Evolutionary conservation across 495 filamentous ascomycete genomes (phyloP), one percentile per base, ranked within the genome.

Genomic region (Lentithecium fluviatile): DNA sequence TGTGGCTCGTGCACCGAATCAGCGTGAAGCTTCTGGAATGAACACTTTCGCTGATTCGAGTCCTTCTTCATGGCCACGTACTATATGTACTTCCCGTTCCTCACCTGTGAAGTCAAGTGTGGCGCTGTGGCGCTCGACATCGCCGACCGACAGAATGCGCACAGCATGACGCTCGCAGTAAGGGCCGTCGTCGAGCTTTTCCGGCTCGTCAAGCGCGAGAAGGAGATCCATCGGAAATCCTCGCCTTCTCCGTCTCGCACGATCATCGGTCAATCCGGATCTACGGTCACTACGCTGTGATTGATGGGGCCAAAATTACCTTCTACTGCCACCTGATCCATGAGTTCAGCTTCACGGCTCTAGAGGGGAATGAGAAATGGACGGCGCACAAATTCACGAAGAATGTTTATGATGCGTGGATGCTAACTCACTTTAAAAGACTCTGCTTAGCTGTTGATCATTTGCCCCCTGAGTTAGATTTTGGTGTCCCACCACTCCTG

Each of bases 181-280:
- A 56, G 65, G 24, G 72, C 37, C 38, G 46, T 76, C 24, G 64
- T 73, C 23, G 69, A 77, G 50, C 70, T 78, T 26, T 56, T 68
- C 56, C 15, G 60, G 24, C 11, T 46, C 4, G 69, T 75, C 0
- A 62, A 68, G 17, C 74, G 70, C 26, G 56, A 74, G 63, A 52
- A 65, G 21, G 72, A 77, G 62, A 48, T 78, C 23, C 21, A 79
- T 56, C 68, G 65, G 58, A 75, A 58, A 73, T 77, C 23, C 64
- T 78, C 38, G 66, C 70, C 19, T 80, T 80, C 70, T 80, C 75
- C 1, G 67, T 82, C 56, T 80, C 75, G 24, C 73, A 79, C 65
- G 66, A 80, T 62, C 52, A 75, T 36, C 23, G 48, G 13, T 53
- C 58, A 6, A 70, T 78, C 19, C 58, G 66, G 13, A 76, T 79